Conservation (phyloP, 352 stramenopile species). For the Pythium inflatum region DNA sequence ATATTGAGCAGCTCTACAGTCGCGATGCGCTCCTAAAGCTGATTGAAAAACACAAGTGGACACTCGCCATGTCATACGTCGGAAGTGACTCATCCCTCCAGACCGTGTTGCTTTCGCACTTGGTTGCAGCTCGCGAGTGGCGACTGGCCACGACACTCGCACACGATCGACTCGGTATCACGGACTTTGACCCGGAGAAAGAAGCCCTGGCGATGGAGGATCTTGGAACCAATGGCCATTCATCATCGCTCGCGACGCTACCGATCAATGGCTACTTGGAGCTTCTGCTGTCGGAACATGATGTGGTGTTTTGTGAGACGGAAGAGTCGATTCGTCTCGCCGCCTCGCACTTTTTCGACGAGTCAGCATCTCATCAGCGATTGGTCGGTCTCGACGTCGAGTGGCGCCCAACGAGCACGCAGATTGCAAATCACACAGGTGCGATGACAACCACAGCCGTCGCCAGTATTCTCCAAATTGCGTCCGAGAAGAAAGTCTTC, state of each 20-base stretch:
- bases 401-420: slow-evolving; percentile 54
- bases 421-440: slow-evolving; percentile 32
- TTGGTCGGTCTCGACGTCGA: slow-evolving; percentile 69
- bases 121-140: slow-evolving; percentile 43
- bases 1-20: slow-evolving; percentile 70
- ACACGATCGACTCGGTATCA: slow-evolving; percentile 39
- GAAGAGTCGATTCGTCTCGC: slow-evolving; percentile 29
- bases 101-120: slow-evolving; percentile 49
- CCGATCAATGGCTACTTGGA: slow-evolving; percentile 39
- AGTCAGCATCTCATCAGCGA: background rate
- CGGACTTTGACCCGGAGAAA: slow-evolving; percentile 45
- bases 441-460: slow-evolving; percentile 35
- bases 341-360: slow-evolving; percentile 29
- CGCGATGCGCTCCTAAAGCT: slow-evolving; percentile 58
- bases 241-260: slow-evolving; percentile 23
- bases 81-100: slow-evolving; percentile 58
- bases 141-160: slow-evolving; percentile 36
- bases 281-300: slow-evolving; percentile 28
- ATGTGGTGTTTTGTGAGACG: slow-evolving; percentile 50
- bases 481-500: slow-evolving; percentile 47
- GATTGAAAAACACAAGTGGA: slow-evolving; percentile 68
- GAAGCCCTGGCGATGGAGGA: slow-evolving; percentile 4
- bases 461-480: slow-evolving; percentile 71
- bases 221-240: background rate
- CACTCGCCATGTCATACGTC: slow-evolving; percentile 65